These are phyloP conservation scores for Ceraceosorus guamensis DNA, from an alignment of 1,284 basidiomycete genomes.

Conservation along the genomic window DNA sequence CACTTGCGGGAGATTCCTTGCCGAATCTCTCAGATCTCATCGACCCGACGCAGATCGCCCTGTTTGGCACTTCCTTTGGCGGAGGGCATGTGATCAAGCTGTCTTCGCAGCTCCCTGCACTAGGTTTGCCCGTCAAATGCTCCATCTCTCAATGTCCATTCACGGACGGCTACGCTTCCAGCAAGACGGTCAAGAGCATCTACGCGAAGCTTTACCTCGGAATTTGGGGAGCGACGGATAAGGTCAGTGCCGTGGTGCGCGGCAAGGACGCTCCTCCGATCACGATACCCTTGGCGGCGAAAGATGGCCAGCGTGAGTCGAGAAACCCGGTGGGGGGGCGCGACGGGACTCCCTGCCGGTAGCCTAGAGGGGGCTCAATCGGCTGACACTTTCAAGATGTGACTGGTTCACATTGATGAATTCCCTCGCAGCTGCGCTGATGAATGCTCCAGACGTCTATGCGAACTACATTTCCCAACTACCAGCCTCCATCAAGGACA, in stretches of 20 bases:
- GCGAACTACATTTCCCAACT: slow-evolving; percentile 11
- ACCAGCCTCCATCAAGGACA: slow-evolving; percentile 7
- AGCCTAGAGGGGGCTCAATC: too few species aligned
- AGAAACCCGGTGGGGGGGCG: too few species aligned
- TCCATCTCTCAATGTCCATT: slow-evolving; percentile 38
- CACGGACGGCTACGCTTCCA: slow-evolving; percentile 23
- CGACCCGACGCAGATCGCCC: slow-evolving; percentile 21
- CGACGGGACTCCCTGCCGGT: too few species aligned
- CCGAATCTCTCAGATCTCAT: slow-evolving; percentile 9
- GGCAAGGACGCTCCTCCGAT: slow-evolving; percentile 16
- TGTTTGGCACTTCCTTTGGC: slow-evolving; percentile 34
- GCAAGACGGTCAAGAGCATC: slow-evolving; percentile 13
- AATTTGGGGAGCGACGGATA: slow-evolving; percentile 15
- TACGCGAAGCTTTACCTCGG: slow-evolving; percentile 13
- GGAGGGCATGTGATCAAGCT: slow-evolving; percentile 34
- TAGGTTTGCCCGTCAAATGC: too few species aligned
- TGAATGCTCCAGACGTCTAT: slow-evolving; percentile 23
- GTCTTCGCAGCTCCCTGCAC: slow-evolving; percentile 18
- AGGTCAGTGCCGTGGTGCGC: too few species aligned
- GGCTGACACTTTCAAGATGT: background rate
- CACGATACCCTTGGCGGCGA: slow-evolving; percentile 15
- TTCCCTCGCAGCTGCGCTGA: slow-evolving; percentile 19
- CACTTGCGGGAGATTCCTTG: too few species aligned
- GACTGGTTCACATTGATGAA: background rate
- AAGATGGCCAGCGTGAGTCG: slow-evolving; percentile 25